These are phyloP conservation scores for Phoma sp. DNA, from an alignment of 2,329 filamentous ascomycete genomes.

Conservation along the genomic window DNA sequence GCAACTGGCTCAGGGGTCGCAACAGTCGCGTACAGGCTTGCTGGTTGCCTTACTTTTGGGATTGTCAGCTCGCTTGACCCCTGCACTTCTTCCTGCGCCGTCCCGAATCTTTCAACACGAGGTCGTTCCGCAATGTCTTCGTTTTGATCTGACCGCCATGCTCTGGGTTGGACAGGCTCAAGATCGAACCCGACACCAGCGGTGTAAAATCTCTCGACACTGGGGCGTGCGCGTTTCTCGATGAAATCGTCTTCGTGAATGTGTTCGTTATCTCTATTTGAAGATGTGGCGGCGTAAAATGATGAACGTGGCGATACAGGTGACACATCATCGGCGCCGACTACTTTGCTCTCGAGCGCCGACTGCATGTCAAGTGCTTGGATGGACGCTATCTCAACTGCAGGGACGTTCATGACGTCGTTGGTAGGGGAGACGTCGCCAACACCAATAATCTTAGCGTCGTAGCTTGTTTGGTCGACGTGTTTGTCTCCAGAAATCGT, in stretches of 20 bases:
- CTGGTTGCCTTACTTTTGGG: constrained; percentile 14
- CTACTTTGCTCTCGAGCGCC: constrained; percentile 28
- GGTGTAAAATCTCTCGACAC: constrained; percentile 4
- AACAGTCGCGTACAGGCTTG: constrained; percentile 9
- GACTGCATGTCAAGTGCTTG: constrained; percentile 20
- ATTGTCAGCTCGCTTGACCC: constrained; percentile 22
- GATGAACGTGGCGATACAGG: constrained; percentile 28
- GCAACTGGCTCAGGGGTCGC: constrained; percentile 11
- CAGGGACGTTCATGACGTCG: not conserved
- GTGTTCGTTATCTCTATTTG: not conserved
- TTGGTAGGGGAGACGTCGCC: constrained; percentile 33
- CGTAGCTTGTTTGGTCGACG: constrained; percentile 16
- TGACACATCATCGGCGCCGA: constrained; percentile 35
- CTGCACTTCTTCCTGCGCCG: constrained; percentile 11
- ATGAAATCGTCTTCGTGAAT: not conserved
- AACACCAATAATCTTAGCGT: constrained; percentile 25
- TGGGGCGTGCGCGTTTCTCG: not conserved
- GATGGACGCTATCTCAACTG: not conserved
- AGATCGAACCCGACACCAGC: not conserved
- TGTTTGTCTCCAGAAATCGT: not conserved
- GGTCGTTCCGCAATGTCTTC: constrained; percentile 15
- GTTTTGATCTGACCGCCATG: constrained; percentile 9
- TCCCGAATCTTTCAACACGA: constrained; percentile 21
- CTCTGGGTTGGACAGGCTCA: not conserved
- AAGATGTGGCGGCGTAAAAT: not conserved